Base-by-base conservation (phyloP, 805 yeast genomes). In the Wickerhamiella allomyrinae region DNA sequence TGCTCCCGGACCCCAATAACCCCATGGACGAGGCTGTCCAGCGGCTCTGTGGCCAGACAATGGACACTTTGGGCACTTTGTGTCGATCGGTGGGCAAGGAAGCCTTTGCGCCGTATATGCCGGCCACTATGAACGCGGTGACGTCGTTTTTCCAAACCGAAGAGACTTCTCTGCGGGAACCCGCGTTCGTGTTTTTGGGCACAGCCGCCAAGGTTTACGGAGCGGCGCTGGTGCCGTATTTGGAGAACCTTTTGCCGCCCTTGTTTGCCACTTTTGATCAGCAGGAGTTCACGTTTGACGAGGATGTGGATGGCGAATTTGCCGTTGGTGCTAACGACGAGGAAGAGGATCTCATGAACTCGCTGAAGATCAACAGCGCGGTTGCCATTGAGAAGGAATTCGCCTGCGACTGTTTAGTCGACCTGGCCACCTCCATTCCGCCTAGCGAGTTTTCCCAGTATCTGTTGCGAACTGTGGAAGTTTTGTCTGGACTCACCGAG, bases 61-160 rank as follows among this genome's bases (percentile, higher is more conserved):
- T 91, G 52, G 99, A 91, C 68, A 81, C 91, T 57, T 74, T 91
- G 51, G 82, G 95, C 36, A 80, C 95, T 13, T 78, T 91, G 81
- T 96, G 94, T 43, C 76, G 87, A 61, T 96, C 99, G 43, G 96
- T 91, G 46, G 95, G 96, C 49, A 80, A 91, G 42, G 89, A 80
- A 53, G 69, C 85, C 0, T 91, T 91, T 66, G 74, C 83, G 34
- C 76, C 81, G 36, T 85, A 74, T 59, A 95, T 95, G 40, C 77
- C 78, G 57, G 89, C 94, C 20, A 71, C 87, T 59, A 83, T 86
- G 52, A 81, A 82, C 58, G 84, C 95, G 46, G 87, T 95, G 22
- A 80, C 84, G 58, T 69, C 69, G 44, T 78, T 94, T 42, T 71
- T 89, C 52, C 71, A 74, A 50, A 75, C 89, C 25, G 81, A 79